phyloP scores from a whole-genome alignment of 2,329 filamentous ascomycete genomes.

The Diaporthe nobilis region DNA sequence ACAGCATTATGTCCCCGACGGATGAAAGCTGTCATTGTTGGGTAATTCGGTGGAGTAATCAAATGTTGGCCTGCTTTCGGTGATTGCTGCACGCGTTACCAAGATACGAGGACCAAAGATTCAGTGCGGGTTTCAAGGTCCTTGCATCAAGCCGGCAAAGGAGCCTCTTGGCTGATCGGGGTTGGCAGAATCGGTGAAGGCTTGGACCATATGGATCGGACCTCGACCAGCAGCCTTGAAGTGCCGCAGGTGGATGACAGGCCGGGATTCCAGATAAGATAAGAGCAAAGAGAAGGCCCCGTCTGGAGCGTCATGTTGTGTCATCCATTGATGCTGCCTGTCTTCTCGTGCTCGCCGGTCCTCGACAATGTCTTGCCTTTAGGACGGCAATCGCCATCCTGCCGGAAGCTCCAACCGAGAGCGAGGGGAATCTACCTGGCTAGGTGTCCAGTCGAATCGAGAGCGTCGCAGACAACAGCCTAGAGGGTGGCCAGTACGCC shows the following conservation, averaged over 20 bases:
- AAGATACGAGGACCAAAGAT: constrained; percentile 25
- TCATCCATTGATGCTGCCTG: not conserved
- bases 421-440: not conserved
- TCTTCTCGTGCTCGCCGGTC: not conserved
- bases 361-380: not conserved
- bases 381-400: not conserved
- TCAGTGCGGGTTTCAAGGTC: not conserved
- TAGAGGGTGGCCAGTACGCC: not conserved
- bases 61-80: not conserved
- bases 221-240: not conserved
- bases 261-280: not conserved
- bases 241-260: not conserved
- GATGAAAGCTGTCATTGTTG: constrained; percentile 13
- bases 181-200: constrained; percentile 6
- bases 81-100: constrained; percentile 5
- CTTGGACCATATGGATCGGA: not conserved
- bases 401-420: not conserved
- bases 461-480: constrained; percentile 5
- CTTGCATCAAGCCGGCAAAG: not conserved
- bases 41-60: constrained; percentile 7
- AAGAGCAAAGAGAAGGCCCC: not conserved
- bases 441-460: not conserved
- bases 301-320: not conserved
- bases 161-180: constrained; percentile 25
- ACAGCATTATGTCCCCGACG: constrained; percentile 20